Evolutionary conservation across 1,284 basidiomycete genomes (phyloP).

Genomic region (Fomitopsis palustris): DNA sequence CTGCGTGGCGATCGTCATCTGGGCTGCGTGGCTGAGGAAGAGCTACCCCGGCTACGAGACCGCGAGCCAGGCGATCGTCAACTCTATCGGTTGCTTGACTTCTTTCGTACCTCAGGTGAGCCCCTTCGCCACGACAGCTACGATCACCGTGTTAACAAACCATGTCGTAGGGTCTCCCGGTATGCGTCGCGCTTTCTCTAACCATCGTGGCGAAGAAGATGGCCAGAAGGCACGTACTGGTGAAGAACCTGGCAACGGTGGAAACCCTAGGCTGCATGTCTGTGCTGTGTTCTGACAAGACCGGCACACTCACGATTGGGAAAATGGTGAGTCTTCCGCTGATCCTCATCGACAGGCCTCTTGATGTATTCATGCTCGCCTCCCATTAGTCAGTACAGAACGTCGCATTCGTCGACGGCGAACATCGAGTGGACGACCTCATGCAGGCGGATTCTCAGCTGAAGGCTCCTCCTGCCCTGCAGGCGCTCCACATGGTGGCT

Average conservation of each 20-base stretch:
- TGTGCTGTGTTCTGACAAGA: slow-evolving; percentile 33
- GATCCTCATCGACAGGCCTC: neutral
- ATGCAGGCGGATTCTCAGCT: slow-evolving; percentile 19
- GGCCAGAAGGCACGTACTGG: slow-evolving; percentile 49
- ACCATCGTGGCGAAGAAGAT: slow-evolving; percentile 50
- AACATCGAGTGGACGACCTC: slow-evolving; percentile 27
- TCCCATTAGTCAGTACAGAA: slow-evolving; percentile 36
- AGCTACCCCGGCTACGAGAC: slow-evolving; percentile 35
- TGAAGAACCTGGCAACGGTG: slow-evolving; percentile 58
- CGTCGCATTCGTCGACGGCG: slow-evolving; percentile 38
- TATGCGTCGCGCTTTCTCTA: slow-evolving; percentile 48
- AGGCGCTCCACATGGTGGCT: slow-evolving; percentile 40
- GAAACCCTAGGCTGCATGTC: slow-evolving; percentile 59
- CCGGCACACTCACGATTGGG: slow-evolving; percentile 22
- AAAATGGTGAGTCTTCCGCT: slow-evolving; percentile 20
- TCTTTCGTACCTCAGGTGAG: slow-evolving; percentile 47
- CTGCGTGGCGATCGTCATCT: slow-evolving; percentile 39
- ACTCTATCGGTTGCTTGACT: slow-evolving; percentile 46
- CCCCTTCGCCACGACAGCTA: too few species aligned
- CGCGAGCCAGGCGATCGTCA: slow-evolving; percentile 40
- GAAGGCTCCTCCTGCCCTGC: slow-evolving; percentile 18
- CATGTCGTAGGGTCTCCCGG: slow-evolving; percentile 39
- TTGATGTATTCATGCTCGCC: too few species aligned
- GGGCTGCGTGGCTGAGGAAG: slow-evolving; percentile 41
- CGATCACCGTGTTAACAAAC: neutral